phyloP scores from a whole-genome alignment of 2,329 filamentous ascomycete species.

The Diaporthe eres region DNA sequence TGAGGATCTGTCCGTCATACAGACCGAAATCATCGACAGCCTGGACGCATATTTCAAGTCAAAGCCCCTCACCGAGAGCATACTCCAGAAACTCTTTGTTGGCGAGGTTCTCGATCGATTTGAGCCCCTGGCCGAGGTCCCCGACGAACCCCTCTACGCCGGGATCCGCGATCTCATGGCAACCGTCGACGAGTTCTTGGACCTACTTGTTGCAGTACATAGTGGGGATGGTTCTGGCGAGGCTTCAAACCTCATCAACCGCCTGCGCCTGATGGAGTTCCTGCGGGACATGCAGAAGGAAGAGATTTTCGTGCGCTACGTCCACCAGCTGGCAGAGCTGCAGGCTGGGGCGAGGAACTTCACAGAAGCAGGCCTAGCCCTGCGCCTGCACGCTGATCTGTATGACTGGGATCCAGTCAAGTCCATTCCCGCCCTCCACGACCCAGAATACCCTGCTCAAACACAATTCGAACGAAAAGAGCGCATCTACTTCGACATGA shows the following conservation, averaged over 20 bases:
- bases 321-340: constrained; percentile 87
- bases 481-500: constrained; percentile 92
- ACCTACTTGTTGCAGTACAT: constrained; percentile 91
- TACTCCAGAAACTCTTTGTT: constrained; percentile 93
- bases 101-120: constrained; percentile 87
- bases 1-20: constrained; percentile 90
- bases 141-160: constrained; percentile 80
- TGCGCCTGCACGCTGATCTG: constrained; percentile 91
- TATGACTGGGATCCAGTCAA: constrained; percentile 89
- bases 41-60: constrained; percentile 91
- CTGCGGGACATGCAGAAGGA: constrained; percentile 97
- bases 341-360: constrained; percentile 83
- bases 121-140: constrained; percentile 74
- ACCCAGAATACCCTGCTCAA: constrained; percentile 86
- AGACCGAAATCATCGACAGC: constrained; percentile 97
- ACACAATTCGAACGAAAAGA: constrained; percentile 94
- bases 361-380: constrained; percentile 88
- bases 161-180: constrained; percentile 84
- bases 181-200: constrained; percentile 91
- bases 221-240: constrained; percentile 81
- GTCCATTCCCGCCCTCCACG: constrained; percentile 75
- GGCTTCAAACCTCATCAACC: constrained; percentile 87
- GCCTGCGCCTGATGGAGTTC: constrained; percentile 93
- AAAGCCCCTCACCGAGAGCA: constrained; percentile 87
- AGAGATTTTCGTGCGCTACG: constrained; percentile 95